These are phyloP conservation scores for Tetracentron sinense DNA, from an alignment of 164 flowering plant species.

Conservation along the genomic window DNA sequence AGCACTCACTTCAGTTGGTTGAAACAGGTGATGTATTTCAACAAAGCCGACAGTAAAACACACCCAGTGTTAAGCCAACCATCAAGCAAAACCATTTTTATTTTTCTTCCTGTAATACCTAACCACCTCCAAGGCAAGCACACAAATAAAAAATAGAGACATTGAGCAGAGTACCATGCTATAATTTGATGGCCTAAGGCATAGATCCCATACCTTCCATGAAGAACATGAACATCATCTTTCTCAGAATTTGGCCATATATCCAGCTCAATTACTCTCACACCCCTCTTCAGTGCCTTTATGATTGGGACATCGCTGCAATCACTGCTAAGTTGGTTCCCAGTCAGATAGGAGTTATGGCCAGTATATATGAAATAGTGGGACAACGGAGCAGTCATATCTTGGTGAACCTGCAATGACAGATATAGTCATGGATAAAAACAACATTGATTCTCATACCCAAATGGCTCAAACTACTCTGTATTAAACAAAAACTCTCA, in stretches of 20 bases:
- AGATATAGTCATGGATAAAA: background rate
- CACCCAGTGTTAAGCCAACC: too few relatives aligned
- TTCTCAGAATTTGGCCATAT: slow-evolving; percentile 73
- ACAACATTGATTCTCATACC: too few relatives aligned
- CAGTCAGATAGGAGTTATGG: slow-evolving; percentile 85
- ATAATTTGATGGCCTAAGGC: background rate
- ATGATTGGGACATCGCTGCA: slow-evolving; percentile 74
- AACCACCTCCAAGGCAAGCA: too few relatives aligned
- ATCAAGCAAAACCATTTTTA: too few relatives aligned
- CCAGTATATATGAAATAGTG: slow-evolving; percentile 87
- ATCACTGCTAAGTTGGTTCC: slow-evolving; percentile 85
- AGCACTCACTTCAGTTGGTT: background rate
- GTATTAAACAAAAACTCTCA: background rate
- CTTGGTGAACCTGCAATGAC: slow-evolving; percentile 54
- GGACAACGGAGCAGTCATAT: slow-evolving; percentile 80
- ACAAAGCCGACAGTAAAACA: too few relatives aligned
- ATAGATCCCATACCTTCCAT: slow-evolving; percentile 58
- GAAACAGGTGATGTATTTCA: background rate
- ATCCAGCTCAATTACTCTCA: slow-evolving; percentile 80
- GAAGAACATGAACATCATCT: slow-evolving; percentile 63
- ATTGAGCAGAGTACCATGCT: background rate
- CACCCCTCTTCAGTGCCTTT: slow-evolving; percentile 61
- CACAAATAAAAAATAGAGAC: too few relatives aligned
- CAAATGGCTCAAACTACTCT: too few relatives aligned
- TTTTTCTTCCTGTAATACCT: too few relatives aligned